Evolutionary conservation across 331 rosid genomes (phyloP), one percentile per base, ranked within the genome.

Genomic region (Telfairia occidentalis): DNA sequence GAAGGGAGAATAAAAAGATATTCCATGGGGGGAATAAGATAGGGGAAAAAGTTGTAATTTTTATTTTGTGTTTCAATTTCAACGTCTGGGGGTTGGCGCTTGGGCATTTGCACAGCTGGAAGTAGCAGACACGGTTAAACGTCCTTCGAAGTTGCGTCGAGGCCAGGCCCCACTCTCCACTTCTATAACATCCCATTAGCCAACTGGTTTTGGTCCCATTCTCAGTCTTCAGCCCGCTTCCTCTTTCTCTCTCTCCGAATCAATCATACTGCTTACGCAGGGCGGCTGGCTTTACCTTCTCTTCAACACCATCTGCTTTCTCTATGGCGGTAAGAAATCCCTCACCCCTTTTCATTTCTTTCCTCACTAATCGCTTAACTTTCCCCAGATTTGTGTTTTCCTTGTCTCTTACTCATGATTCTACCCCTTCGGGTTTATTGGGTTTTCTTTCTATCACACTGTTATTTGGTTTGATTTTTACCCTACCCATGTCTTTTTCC

Each of bases 271-370:
- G 3, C 34, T 13, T n/a, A 43, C 29, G 29, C 54, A 54, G 6
- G 32, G 61, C 28, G n/a, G 23, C 54, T 71, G 19, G 42, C 54
- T 71, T 71, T 46, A 69, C 34, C 74, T 40, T 70, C 76, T 3
- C 43, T 16, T 18, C 23, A 43, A 6, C 7, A 43, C 2, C 49
- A 3, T 53, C 60, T 2, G 9, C 18, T 21, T 7, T 12, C 6
- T 30, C 43, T 61, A 75, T 75, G 78, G 78, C 78, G 78, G 78
- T 75, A 57, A 30, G 46, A 8, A 75, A 28, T 59, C 19, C 9
- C 46, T 19, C 49, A n/a, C 6, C 12, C 35, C 29, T 53, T 53
- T 40, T 21, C 12, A 9, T 2, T 67, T 40, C 21, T 42, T 67
- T 69, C 55, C 1, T 64, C 30, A 5, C 26, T 65, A 10, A 21